Evolutionary conservation across 2,329 filamentous ascomycete genomes (phyloP).

Genomic region (Chrysoporthe cubensis): DNA sequence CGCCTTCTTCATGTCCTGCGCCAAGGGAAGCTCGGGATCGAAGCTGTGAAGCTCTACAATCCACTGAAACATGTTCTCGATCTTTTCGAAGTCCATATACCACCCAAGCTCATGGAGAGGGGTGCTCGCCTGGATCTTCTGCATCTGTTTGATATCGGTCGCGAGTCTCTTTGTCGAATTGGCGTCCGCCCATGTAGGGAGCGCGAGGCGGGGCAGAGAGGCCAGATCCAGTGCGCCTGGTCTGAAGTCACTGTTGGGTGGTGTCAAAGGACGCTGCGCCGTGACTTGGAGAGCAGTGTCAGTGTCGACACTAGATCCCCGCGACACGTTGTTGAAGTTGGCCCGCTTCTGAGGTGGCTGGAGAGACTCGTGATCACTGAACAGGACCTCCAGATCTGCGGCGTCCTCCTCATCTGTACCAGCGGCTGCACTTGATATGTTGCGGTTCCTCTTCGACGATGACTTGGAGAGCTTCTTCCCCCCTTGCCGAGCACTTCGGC

Average conservation of each 20-base stretch:
- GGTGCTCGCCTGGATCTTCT: slow-evolving; percentile 65
- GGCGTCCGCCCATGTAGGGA: slow-evolving; percentile 67
- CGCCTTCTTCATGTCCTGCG: slow-evolving; percentile 70
- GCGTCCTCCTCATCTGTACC: slow-evolving; percentile 52
- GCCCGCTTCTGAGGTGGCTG: slow-evolving; percentile 24
- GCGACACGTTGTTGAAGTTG: slow-evolving; percentile 6
- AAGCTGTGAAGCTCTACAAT: slow-evolving; percentile 89
- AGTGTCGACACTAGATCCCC: slow-evolving; percentile 25
- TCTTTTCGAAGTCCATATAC: slow-evolving; percentile 72
- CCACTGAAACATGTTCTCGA: slow-evolving; percentile 86
- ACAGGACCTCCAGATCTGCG: slow-evolving; percentile 44
- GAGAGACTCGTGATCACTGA: slow-evolving; percentile 28
- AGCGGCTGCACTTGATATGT: slow-evolving; percentile 33
- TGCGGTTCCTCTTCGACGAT: slow-evolving; percentile 22
- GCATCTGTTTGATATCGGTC: slow-evolving; percentile 65
- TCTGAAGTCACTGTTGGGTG: slow-evolving; percentile 53
- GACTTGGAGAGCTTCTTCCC: neutral
- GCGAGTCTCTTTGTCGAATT: slow-evolving; percentile 65
- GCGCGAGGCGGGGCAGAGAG: slow-evolving; percentile 65
- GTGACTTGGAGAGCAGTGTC: slow-evolving; percentile 14
- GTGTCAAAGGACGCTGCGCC: slow-evolving; percentile 23
- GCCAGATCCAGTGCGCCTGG: slow-evolving; percentile 68
- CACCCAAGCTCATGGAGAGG: slow-evolving; percentile 74
- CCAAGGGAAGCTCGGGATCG: slow-evolving; percentile 68
- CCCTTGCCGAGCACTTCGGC: slow-evolving; percentile 17